phyloP scores from a whole-genome alignment of 345 rosid genomes.

The Camelina hispida region DNA sequence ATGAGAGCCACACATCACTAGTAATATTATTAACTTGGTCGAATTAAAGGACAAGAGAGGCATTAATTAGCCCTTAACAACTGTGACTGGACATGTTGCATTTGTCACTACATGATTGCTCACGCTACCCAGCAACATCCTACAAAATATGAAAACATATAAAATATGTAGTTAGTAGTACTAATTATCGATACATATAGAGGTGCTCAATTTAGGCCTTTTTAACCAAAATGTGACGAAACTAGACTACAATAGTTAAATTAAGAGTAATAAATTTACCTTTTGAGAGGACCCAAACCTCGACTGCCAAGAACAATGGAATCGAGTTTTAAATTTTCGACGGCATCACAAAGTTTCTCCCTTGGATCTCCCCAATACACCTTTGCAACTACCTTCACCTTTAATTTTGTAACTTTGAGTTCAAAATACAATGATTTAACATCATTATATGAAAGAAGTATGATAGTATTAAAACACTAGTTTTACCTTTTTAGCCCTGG shows the following conservation, averaged over 20 bases:
- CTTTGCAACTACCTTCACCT: slow-evolving; percentile 76
- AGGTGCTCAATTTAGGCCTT: neutral
- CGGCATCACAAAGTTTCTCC: slow-evolving; percentile 73
- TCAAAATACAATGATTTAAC: neutral
- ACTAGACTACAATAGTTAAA: neutral
- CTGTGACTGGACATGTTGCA: slow-evolving; percentile 81
- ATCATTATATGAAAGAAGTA: neutral
- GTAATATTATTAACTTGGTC: neutral
- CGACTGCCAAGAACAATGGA: slow-evolving; percentile 87
- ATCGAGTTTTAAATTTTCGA: slow-evolving; percentile 70
- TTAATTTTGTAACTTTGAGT: neutral
- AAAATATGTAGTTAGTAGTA: neutral
- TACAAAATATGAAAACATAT: slow-evolving; percentile 35
- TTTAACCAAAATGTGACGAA: neutral
- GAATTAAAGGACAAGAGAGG: slow-evolving; percentile 1
- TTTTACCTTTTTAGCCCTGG: slow-evolving; percentile 61
- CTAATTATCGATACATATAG: too few species aligned
- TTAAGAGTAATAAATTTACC: slow-evolving; percentile 49
- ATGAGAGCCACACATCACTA: slow-evolving; percentile 31
- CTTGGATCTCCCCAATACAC: slow-evolving; percentile 91
- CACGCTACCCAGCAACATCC: slow-evolving; percentile 82
- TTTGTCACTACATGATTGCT: slow-evolving; percentile 72
- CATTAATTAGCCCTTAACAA: slow-evolving; percentile 59
- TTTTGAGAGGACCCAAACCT: slow-evolving; percentile 79
- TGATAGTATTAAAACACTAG: neutral